Evolutionary conservation across 495 filamentous ascomycete species (phyloP).

Genomic region (Daldinia caldariorum): DNA sequence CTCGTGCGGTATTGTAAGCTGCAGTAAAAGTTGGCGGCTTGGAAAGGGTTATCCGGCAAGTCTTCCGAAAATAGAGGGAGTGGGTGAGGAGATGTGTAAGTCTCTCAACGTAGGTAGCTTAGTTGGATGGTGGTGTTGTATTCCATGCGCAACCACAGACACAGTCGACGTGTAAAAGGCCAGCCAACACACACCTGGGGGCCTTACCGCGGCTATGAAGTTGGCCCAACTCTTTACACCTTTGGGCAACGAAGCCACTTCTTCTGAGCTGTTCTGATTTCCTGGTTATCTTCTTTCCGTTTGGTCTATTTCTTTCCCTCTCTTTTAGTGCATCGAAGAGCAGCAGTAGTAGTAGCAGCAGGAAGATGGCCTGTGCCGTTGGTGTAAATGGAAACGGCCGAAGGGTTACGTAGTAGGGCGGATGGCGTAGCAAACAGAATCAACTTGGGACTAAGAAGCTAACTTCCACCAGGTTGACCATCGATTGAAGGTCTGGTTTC

Average conservation of each 20-base stretch:
- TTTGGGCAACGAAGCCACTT: slow-evolving; percentile 21
- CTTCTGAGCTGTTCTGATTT: slow-evolving; percentile 29
- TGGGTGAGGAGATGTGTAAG: slow-evolving; percentile 33
- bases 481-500: slow-evolving; percentile 39
- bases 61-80: slow-evolving; percentile 29
- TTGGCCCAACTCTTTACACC: slow-evolving; percentile 32
- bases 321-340: slow-evolving; percentile 39
- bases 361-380: slow-evolving; percentile 37
- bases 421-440: slow-evolving; percentile 43
- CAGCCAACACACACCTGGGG: slow-evolving; percentile 38
- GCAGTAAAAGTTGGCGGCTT: slow-evolving; percentile 35
- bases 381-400: slow-evolving; percentile 45
- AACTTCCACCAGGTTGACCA: slow-evolving; percentile 38
- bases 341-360: neutral
- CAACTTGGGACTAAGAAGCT: slow-evolving; percentile 30
- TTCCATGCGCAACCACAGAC: slow-evolving; percentile 39
- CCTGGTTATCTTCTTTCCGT: slow-evolving; percentile 20
- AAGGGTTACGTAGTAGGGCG: slow-evolving; percentile 38
- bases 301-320: slow-evolving; percentile 28
- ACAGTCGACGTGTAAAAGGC: slow-evolving; percentile 27
- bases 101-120: slow-evolving; percentile 31
- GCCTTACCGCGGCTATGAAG: slow-evolving; percentile 39
- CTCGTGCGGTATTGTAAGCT: slow-evolving; percentile 43
- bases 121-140: slow-evolving; percentile 38
- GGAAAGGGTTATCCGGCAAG: slow-evolving; percentile 37